A percentile compares a stretch with the other conserved stretches of the same genome.
Conservation (phyloP, 805 yeast genomes). For the Candida maesae region DNA sequence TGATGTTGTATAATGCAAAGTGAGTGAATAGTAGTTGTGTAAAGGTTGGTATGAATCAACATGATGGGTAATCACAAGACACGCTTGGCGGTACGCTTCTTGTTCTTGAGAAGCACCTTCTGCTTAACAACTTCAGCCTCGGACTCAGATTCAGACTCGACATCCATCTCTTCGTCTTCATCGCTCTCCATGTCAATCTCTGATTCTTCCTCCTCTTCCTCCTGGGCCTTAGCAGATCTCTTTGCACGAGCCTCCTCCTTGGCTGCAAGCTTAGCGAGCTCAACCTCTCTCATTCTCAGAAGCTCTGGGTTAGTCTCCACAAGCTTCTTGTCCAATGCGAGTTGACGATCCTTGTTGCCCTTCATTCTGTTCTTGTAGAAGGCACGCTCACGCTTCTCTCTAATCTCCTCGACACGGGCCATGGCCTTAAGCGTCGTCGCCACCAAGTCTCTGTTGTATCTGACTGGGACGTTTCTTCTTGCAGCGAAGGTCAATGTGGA, state of each 20-base stretch:
- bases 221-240: constrained; percentile 43
- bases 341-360: constrained; percentile 86
- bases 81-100: constrained; percentile 26
- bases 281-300: constrained; percentile 90
- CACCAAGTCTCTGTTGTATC: constrained; percentile 95
- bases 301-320: constrained; percentile 87
- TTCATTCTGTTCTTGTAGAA: constrained; percentile 99
- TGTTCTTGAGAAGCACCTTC: constrained; percentile 33
- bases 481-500: constrained; percentile 94
- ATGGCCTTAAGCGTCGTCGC: constrained; percentile 92
- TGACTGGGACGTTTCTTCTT: constrained; percentile 95
- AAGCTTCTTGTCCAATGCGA: constrained; percentile 81
- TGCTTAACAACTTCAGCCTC: constrained; percentile 44
- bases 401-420: constrained; percentile 93
- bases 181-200: constrained; percentile 58
- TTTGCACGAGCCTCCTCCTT: constrained; percentile 58
- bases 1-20: neutral
- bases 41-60: too few relatives aligned
- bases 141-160: constrained; percentile 59
- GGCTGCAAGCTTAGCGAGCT: constrained; percentile 71
- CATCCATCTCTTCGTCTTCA: constrained; percentile 35
- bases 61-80: constrained; percentile 8
- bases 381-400: constrained; percentile 95
- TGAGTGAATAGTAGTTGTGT: too few relatives aligned
- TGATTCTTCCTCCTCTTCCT: constrained; percentile 49